Base-by-base conservation (phyloP, 2,329 filamentous ascomycete species). In the Pseudogymnoascus sp. region DNA sequence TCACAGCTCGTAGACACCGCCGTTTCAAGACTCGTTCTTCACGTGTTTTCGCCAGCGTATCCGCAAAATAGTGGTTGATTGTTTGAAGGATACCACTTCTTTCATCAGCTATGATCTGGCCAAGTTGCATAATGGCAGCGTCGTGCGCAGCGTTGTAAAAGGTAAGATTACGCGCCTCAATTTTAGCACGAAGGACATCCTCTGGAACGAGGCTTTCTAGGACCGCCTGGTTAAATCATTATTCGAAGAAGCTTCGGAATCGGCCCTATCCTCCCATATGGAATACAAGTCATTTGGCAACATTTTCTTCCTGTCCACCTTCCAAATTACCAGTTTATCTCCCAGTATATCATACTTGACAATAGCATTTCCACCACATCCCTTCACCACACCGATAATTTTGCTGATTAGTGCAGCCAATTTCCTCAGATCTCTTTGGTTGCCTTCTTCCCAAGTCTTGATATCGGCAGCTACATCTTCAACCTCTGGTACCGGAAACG, bases 401-500 rank as follows among this genome's bases (percentile, higher is more conserved):
- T 67, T 68, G 6, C 46, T 64, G 31, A 78, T 71, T 61, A 79
- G 65, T n/a, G 61, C 64, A 12, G 67, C 73, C 31, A 79, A 60
- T 37, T 63, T 70, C 60, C 60, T 70, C 59, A 79, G 64, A 35
- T 72, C 63, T 4, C 38, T 19, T 59, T 74, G 71, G 60, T 78
- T 71, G 16, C 28, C 33, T 31, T 64, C 12, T 67, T 80, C 75
- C 78, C 77, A 79, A 24, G 14, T 63, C 24, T 65, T 64, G 35
- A 78, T 68, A 5, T 72, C 63, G 19, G 19, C 33, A 3, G 66
- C 56, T 11, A 79, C 70, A 66, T 79, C 70, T 69, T 78, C 71
- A 2, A 78, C 75, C 61, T 66, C 35, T 40, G 73, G 70, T 14
- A 43, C 33, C 7, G 63, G 14, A 64, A 81, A 81, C 1, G 61